Percentiles rank a stretch among this genome's conserved stretches.
Conservation (phyloP, 176 grass and related monocot species). For the Carex littledalei region DNA sequence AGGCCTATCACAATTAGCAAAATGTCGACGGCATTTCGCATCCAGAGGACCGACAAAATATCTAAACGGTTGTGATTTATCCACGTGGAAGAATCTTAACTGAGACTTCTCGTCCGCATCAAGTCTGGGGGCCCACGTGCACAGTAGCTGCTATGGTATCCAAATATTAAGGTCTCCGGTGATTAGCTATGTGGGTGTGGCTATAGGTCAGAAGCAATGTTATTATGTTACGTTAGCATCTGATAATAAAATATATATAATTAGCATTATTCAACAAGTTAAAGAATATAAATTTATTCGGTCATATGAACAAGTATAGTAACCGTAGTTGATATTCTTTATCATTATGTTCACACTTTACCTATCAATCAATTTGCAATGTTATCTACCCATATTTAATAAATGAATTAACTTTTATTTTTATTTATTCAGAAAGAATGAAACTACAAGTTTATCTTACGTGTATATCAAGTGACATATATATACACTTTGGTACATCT, state of each 20-base stretch:
- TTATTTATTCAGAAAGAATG: too few relatives aligned
- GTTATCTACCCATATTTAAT: too few relatives aligned
- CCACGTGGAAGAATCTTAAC: not conserved
- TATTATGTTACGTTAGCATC: not conserved
- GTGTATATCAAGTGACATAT: too few relatives aligned
- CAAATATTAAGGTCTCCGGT: not conserved
- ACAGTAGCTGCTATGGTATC: not conserved
- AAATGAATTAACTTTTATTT: too few relatives aligned
- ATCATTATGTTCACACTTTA: too few relatives aligned
- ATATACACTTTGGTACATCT: too few relatives aligned
- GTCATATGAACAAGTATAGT: not conserved
- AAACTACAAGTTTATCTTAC: too few relatives aligned
- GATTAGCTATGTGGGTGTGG: not conserved
- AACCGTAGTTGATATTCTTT: too few relatives aligned
- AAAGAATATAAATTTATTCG: not conserved
- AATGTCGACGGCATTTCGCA: not conserved
- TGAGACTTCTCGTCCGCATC: not conserved
- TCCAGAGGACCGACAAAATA: not conserved
- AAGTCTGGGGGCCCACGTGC: constrained; percentile 8
- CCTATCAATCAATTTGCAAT: too few relatives aligned
- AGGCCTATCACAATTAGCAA: not conserved
- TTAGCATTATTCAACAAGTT: not conserved
- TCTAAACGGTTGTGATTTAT: not conserved
- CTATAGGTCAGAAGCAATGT: too few relatives aligned
- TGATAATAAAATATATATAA: not conserved